Evolutionary conservation across 257 asterid species (phyloP).

Genomic region (Fraxinus pennsylvanica): DNA sequence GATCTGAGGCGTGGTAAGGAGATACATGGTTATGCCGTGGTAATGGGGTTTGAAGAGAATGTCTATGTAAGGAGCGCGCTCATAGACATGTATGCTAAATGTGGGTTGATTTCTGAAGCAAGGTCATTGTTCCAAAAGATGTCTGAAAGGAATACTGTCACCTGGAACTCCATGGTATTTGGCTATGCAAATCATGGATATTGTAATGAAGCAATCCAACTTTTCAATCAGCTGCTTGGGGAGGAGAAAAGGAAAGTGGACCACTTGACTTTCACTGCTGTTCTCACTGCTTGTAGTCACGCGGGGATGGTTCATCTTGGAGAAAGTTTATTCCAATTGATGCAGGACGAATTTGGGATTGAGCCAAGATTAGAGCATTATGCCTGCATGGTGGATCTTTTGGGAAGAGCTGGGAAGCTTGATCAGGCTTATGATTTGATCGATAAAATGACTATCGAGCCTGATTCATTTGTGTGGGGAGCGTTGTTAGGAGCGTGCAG

Average conservation of each 20-base stretch:
- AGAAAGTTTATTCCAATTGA: conserved; percentile 45
- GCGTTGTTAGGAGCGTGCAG: conserved; percentile 75
- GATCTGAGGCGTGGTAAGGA: conserved; percentile 62
- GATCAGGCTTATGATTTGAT: conserved; percentile 52
- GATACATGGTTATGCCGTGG: conserved; percentile 60
- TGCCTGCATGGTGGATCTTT: conserved; percentile 70
- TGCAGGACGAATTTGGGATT: conserved; percentile 54
- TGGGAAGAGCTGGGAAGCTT: conserved; percentile 69
- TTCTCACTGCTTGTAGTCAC: conserved; percentile 66
- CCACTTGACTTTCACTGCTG: conserved; percentile 74
- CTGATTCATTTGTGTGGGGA: conserved; percentile 74
- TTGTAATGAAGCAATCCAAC: conserved; percentile 49
- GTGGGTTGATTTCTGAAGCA: conserved; percentile 58
- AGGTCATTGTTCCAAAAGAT: conserved; percentile 41
- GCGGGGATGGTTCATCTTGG: conserved; percentile 61
- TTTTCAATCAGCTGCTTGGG: conserved; percentile 51
- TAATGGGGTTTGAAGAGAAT: conserved; percentile 48
- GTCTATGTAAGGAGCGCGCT: conserved; percentile 60
- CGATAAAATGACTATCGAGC: conserved; percentile 50
- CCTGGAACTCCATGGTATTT: conserved; percentile 82
- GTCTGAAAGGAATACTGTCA: conserved; percentile 46
- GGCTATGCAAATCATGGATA: conserved; percentile 73
- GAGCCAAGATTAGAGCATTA: conserved; percentile 71
- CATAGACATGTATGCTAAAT: conserved; percentile 75
- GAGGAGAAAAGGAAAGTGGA: conserved; percentile 44